These are phyloP conservation scores for Megacollybia marginata DNA, from an alignment of 768 basidiomycete species.

Conservation along the genomic window DNA sequence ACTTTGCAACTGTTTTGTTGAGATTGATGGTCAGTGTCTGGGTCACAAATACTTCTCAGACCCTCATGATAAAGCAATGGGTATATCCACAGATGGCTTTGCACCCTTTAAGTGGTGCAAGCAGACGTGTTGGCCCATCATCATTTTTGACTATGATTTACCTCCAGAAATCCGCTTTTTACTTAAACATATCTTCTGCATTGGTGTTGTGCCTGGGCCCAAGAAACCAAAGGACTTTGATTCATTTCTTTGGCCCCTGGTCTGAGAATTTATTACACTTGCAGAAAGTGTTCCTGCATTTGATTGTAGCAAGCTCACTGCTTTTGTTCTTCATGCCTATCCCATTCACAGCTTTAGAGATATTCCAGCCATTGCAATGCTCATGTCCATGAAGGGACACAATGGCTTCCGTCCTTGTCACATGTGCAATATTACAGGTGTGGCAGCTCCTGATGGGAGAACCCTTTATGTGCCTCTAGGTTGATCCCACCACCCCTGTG, in stretches of 20 bases:
- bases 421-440: slow-evolving; percentile 15
- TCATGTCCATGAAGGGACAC: slow-evolving; percentile 21
- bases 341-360: slow-evolving; percentile 19
- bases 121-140: slow-evolving; percentile 23
- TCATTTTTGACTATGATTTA: slow-evolving; percentile 29
- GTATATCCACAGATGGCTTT: slow-evolving; percentile 27
- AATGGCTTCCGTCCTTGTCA: slow-evolving; percentile 21
- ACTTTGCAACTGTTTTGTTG: too few relatives aligned
- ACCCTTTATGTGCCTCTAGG: slow-evolving; percentile 13
- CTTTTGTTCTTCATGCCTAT: slow-evolving; percentile 19
- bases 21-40: slow-evolving; percentile 10
- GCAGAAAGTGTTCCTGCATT: slow-evolving; percentile 17
- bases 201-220: slow-evolving; percentile 28
- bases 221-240: slow-evolving; percentile 20
- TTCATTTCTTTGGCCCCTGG: slow-evolving; percentile 23
- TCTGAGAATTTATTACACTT: slow-evolving; percentile 17
- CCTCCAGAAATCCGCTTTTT: slow-evolving; percentile 21
- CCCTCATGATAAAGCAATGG: slow-evolving; percentile 23
- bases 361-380: slow-evolving; percentile 16
- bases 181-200: slow-evolving; percentile 16
- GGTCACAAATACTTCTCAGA: slow-evolving; percentile 20
- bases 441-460: slow-evolving; percentile 5
- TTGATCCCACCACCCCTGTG: slow-evolving; percentile 6
- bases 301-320: slow-evolving; percentile 5
- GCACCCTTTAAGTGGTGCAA: slow-evolving; percentile 15